These are phyloP conservation scores for Trichoderma cornu-damae DNA, from an alignment of 2,329 filamentous ascomycete genomes.

Conservation along the genomic window DNA sequence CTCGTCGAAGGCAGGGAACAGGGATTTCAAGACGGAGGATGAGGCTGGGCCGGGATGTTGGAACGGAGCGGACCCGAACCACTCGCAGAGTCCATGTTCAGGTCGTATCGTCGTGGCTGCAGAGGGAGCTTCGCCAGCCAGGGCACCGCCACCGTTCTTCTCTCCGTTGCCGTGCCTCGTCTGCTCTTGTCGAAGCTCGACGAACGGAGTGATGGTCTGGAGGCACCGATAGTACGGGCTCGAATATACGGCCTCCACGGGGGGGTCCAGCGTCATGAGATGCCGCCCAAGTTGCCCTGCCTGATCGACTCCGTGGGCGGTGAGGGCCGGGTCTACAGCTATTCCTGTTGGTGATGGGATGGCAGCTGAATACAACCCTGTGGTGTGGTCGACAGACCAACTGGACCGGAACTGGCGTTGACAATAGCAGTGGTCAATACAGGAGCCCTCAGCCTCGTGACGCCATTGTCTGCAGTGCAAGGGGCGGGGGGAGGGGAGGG, in stretches of 20 bases:
- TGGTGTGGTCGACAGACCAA: slow-evolving; percentile 78
- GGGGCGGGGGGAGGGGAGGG: slow-evolving; percentile 13
- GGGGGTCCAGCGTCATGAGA: slow-evolving; percentile 57
- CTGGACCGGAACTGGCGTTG: slow-evolving; percentile 72
- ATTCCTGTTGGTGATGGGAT: slow-evolving; percentile 82
- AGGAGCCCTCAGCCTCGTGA: slow-evolving; percentile 16
- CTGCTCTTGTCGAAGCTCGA: slow-evolving; percentile 39
- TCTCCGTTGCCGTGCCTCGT: slow-evolving; percentile 1
- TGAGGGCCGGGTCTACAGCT: slow-evolving; percentile 79
- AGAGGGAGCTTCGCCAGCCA: background rate
- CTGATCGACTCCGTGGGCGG: slow-evolving; percentile 80
- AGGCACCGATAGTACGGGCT: slow-evolving; percentile 84
- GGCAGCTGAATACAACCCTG: slow-evolving; percentile 68
- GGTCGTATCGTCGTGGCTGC: slow-evolving; percentile 43
- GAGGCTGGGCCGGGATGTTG: slow-evolving; percentile 75
- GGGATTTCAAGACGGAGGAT: slow-evolving; percentile 53
- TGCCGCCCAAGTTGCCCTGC: slow-evolving; percentile 68
- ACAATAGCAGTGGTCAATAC: slow-evolving; percentile 22
- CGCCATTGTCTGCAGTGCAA: slow-evolving; percentile 18
- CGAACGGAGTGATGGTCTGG: slow-evolving; percentile 72
- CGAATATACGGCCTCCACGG: slow-evolving; percentile 72
- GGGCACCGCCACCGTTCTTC: background rate
- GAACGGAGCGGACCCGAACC: slow-evolving; percentile 84
- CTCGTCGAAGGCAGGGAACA: slow-evolving; percentile 61
- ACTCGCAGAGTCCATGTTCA: slow-evolving; percentile 67